phyloP scores from a whole-genome alignment of 2,329 filamentous ascomycete species.

The Shiraia bambusicola region DNA sequence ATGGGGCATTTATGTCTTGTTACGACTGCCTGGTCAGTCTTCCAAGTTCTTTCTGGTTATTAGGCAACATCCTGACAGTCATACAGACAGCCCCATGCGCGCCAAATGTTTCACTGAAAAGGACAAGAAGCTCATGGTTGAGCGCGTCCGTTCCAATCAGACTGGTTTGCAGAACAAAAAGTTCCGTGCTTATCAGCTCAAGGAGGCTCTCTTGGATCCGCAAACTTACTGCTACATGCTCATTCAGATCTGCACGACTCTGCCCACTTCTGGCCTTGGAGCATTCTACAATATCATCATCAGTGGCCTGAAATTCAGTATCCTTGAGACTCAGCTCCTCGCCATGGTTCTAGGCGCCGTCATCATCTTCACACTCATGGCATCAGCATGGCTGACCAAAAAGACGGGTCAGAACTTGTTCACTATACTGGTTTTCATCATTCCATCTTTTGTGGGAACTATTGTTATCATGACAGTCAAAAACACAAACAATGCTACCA shows the following conservation, averaged over 20 bases:
- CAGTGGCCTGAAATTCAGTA: constrained; percentile 63
- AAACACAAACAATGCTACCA: constrained; percentile 58
- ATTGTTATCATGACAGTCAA: constrained; percentile 69
- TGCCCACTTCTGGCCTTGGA: constrained; percentile 72
- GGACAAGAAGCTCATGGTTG: constrained; percentile 61
- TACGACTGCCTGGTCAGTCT: constrained; percentile 32
- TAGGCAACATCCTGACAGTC: no score
- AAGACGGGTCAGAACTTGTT: constrained; percentile 68
- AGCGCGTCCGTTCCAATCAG: constrained; percentile 50
- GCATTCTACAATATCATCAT: constrained; percentile 76
- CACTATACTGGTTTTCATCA: constrained; percentile 65
- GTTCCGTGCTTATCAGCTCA: constrained; percentile 57
- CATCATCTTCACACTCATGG: constrained; percentile 69
- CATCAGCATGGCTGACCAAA: constrained; percentile 67
- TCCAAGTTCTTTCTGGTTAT: neutral
- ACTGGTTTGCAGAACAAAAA: constrained; percentile 51
- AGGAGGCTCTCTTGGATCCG: constrained; percentile 63
- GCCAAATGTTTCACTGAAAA: constrained; percentile 68
- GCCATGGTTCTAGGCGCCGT: constrained; percentile 74
- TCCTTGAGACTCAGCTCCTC: constrained; percentile 69
- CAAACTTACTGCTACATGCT: constrained; percentile 59
- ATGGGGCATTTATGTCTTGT: constrained; percentile 61
- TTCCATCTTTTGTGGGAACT: constrained; percentile 71
- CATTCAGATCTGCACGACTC: constrained; percentile 69
- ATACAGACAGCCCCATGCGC: constrained; percentile 67